Conservation (phyloP, 805 yeast species). For the Cyberlindnera subsufficiens region DNA sequence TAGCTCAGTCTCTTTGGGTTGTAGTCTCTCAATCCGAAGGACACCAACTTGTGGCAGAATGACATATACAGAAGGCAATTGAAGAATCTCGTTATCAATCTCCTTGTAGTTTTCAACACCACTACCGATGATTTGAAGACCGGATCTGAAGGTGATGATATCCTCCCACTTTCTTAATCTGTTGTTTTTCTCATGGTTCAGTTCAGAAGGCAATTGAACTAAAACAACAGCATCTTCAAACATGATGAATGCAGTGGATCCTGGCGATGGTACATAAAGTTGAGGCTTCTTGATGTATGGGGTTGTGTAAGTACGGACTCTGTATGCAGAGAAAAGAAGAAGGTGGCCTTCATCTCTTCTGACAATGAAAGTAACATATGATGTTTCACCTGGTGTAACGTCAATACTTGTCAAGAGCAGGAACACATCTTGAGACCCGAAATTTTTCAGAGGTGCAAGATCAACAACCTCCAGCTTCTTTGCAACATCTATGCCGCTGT, state of each 20-base stretch:
- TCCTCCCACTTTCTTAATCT: conserved; percentile 75
- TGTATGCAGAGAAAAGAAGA: conserved; percentile 57
- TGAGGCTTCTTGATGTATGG: conserved; percentile 34
- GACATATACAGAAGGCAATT: conserved; percentile 41
- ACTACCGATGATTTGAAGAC: conserved; percentile 49
- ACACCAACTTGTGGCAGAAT: conserved; percentile 57
- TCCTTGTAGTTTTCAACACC: conserved; percentile 42
- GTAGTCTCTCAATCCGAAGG: conserved; percentile 47
- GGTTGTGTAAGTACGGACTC: conserved; percentile 44
- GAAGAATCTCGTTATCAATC: conserved; percentile 17
- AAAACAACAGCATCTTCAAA: conserved; percentile 58
- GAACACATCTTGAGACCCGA: conserved; percentile 33
- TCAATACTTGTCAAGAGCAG: conserved; percentile 40
- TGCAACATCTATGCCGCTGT: conserved; percentile 35
- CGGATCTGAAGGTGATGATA: conserved; percentile 48
- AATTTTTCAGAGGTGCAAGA: conserved; percentile 41
- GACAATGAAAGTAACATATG: conserved; percentile 48
- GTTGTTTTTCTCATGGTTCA: conserved; percentile 27
- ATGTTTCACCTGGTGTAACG: conserved; percentile 24
- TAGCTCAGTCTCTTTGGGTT: conserved; percentile 14
- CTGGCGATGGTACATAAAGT: conserved; percentile 52
- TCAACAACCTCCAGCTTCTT: conserved; percentile 54
- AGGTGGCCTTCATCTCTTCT: conserved; percentile 46
- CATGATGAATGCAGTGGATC: conserved; percentile 53
- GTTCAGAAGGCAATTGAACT: conserved; percentile 46